phyloP scores from a whole-genome alignment of 1,284 basidiomycete genomes.

The Cystobasidium sp. region DNA sequence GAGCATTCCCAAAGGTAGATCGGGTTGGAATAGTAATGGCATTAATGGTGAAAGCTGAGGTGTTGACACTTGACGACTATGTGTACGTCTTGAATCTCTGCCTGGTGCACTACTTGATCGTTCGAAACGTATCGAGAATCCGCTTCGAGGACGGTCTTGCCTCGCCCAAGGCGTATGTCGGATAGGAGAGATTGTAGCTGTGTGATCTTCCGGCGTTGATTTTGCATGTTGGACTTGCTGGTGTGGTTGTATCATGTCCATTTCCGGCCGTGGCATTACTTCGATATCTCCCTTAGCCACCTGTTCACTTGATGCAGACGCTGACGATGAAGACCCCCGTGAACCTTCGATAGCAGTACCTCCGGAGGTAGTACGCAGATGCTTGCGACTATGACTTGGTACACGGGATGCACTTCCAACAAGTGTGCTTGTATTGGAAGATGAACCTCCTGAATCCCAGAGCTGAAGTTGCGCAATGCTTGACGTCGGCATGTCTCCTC shows the following conservation, averaged over 20 bases:
- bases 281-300: too few species aligned
- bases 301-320: too few species aligned
- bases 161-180: not conserved
- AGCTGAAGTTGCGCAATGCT: not conserved
- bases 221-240: too few species aligned
- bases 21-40: slow-evolving; percentile 32
- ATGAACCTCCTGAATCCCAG: not conserved
- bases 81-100: not conserved
- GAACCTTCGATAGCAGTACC: not conserved
- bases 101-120: not conserved
- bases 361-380: not conserved
- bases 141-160: not conserved
- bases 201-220: too few species aligned
- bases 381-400: not conserved
- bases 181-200: not conserved
- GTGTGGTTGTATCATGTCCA: too few species aligned
- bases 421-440: not conserved
- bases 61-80: not conserved
- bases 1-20: slow-evolving; percentile 17
- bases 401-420: not conserved
- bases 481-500: not conserved
- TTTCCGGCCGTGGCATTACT: too few species aligned
- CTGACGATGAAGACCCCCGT: not conserved
- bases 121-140: not conserved
- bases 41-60: slow-evolving; percentile 15